These are phyloP conservation scores for Syncephalis plumigaleata DNA, from an alignment of 371 early-diverging fungal species.

Conservation along the genomic window DNA sequence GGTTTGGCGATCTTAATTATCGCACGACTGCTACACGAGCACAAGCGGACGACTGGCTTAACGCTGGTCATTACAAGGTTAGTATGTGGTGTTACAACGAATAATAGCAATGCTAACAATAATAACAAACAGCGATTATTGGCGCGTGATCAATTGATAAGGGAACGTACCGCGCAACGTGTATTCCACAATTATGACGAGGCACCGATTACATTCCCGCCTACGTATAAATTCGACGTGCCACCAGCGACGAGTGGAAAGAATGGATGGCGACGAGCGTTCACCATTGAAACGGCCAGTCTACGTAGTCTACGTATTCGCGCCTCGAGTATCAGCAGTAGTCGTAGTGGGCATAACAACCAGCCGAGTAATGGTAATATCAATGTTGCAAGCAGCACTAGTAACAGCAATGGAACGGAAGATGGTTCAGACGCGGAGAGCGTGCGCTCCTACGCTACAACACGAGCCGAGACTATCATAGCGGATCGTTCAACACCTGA, in stretches of 20 bases:
- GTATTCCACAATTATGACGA: slow-evolving; percentile 74
- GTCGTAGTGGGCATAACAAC: slow-evolving; percentile 2
- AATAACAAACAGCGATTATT: slow-evolving; percentile 15
- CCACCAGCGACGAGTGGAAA: not conserved
- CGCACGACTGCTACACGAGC: slow-evolving; percentile 29
- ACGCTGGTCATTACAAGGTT: slow-evolving; percentile 24
- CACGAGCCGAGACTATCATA: not conserved
- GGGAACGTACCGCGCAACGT: slow-evolving; percentile 7
- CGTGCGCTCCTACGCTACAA: not conserved
- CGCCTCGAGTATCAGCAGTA: not conserved
- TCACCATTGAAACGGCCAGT: not conserved
- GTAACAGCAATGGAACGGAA: not conserved
- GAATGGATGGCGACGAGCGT: not conserved
- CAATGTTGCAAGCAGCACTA: not conserved
- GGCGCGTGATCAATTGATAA: slow-evolving; percentile 40
- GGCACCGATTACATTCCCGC: slow-evolving; percentile 53
- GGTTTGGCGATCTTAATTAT: slow-evolving; percentile 93
- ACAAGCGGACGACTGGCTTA: slow-evolving; percentile 27
- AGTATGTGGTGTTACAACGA: slow-evolving; percentile 16
- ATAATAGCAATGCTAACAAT: no score
- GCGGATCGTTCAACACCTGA: not conserved
- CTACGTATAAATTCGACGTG: slow-evolving; percentile 89
- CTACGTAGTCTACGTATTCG: not conserved
- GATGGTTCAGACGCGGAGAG: slow-evolving; percentile 1
- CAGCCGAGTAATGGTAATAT: not conserved